Conservation (phyloP, 768 basidiomycete genomes). For the Serendipita sp. region DNA sequence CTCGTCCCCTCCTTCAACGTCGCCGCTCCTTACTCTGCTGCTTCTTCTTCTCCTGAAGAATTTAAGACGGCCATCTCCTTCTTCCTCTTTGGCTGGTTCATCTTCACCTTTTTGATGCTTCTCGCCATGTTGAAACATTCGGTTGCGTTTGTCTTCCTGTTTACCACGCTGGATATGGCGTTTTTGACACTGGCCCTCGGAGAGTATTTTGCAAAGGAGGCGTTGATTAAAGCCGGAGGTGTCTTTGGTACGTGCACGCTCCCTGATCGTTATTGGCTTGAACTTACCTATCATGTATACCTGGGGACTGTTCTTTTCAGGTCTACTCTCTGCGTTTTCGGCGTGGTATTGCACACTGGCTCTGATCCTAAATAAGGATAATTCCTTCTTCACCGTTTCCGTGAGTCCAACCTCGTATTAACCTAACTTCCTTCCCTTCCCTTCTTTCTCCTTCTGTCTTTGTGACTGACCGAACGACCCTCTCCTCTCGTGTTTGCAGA, state of each 20-base stretch:
- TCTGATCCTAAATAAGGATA: neutral
- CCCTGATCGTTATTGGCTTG: too few species aligned
- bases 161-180: neutral
- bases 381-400: neutral
- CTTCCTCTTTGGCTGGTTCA: conserved; percentile 5
- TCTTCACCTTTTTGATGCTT: conserved; percentile 4
- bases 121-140: conserved; percentile 9
- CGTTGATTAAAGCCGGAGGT: neutral
- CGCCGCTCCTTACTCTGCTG: conserved; percentile 29
- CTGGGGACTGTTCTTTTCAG: too few species aligned
- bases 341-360: neutral
- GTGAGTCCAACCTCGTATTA: too few species aligned
- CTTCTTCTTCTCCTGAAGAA: neutral
- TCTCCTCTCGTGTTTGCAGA: too few species aligned
- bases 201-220: neutral
- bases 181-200: neutral
- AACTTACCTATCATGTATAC: too few species aligned
- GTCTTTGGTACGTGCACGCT: neutral
- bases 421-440: too few species aligned
- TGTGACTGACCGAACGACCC: too few species aligned
- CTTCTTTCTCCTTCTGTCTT: too few species aligned
- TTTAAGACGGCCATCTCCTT: conserved; percentile 11
- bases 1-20: conserved; percentile 57
- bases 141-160: conserved; percentile 13
- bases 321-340: neutral